Evolutionary conservation across 371 early-diverging fungal species (phyloP), one percentile per base, ranked within the genome.

Genomic region (Syncephalastrum contaminatum): DNA sequence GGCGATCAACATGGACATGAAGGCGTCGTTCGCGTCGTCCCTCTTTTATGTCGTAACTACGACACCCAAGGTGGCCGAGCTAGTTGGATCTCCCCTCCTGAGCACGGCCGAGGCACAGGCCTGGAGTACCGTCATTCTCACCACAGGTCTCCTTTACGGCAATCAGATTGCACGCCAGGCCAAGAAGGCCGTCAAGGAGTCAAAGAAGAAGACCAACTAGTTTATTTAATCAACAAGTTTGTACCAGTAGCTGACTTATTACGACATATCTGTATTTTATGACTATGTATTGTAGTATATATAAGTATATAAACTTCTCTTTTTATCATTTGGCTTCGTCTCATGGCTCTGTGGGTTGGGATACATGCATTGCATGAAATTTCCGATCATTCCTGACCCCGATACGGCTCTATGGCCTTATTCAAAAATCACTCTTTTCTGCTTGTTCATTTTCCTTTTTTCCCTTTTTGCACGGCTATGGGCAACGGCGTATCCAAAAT

Each of bases 71-170:
- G 36, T 30, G 0, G 19, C 42, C 21, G 4, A 46, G 19, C 16
- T 46, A 7, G 46, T 46, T 3, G 67, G 57, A 14, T 24, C 64
- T 4, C 63, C 60, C 10, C 40, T 54, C 13, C 43, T 75, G 24
- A 57, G 58, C 7, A 36, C 56, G 7, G 40, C 47, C 2, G 72
- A 67, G 25, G 72, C 75, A 3, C 67, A 72, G 53, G 72, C 75
- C 47, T 75, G 75, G 75, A 67, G 68, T 36, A 59, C 70, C n/a
- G 52, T 73, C 4, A 43, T 76, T 7, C 52, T 73, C 39, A 53
- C 52, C 4, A 8, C 21, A 1, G 53, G 59, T 16, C 40, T 59
- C n/a, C 25, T 59, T 0, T 53, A 59, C 16, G 51, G 58, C 22
- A 22, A 14, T 13, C 16, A 48, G 3, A 20, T 20, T 30, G 22